Evolutionary conservation across 345 rosid genomes (phyloP).

Genomic region (Durio zibethinus): DNA sequence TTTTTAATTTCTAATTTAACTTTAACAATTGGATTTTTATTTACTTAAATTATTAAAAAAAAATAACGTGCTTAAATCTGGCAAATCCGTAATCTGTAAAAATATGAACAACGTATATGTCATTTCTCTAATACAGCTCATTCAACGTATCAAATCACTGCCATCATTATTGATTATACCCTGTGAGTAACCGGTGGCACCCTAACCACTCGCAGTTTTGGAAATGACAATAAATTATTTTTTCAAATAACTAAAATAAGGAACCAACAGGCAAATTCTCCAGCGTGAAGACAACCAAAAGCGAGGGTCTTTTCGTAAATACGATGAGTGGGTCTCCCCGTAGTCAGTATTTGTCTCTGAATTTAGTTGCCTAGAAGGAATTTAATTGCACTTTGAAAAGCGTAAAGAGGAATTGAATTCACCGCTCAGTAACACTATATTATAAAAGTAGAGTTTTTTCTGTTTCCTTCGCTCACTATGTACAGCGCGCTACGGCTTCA

Average conservation of each 20-base stretch:
- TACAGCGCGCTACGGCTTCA: background rate
- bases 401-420: background rate
- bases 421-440: background rate
- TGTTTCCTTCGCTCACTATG: background rate
- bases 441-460: conserved; percentile 37
- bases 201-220: too few relatives aligned
- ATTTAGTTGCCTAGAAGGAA: background rate
- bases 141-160: background rate
- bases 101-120: too few relatives aligned
- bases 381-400: background rate
- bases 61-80: too few relatives aligned
- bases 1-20: too few relatives aligned
- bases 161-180: background rate
- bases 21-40: too few relatives aligned
- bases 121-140: too few relatives aligned
- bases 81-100: too few relatives aligned
- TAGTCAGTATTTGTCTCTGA: too few relatives aligned
- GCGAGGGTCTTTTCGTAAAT: conserved; percentile 38
- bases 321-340: too few relatives aligned
- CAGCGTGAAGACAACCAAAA: conserved; percentile 24
- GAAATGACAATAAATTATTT: too few relatives aligned
- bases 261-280: background rate
- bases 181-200: background rate
- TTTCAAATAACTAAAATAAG: too few relatives aligned
- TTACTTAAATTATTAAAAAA: too few relatives aligned